Evolutionary conservation across 352 stramenopile genomes (phyloP), one percentile per base, ranked within the genome.

Genomic region (Phytophthora citrophthora): DNA sequence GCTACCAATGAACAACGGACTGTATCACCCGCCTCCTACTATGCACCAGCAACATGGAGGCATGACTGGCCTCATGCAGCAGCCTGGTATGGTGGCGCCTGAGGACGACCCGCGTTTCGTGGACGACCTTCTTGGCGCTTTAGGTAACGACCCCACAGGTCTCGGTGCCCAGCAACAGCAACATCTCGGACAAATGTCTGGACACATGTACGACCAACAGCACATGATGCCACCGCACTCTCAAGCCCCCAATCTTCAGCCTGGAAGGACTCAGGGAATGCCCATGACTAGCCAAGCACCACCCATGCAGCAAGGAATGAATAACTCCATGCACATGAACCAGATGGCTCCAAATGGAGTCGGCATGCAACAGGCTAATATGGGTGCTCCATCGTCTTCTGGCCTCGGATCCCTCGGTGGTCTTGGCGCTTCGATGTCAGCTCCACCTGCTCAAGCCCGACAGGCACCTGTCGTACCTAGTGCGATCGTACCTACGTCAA

Each of bases 101-200:
- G 81, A 89, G 45, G 79, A 89, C 61, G 79, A 92, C 68, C 72
- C 77, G 54, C 78, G 79, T 27, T 88, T 90, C 44, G 77, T 92
- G 12, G 83, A 92, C 43, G 83, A 92, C 44, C 81, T 92, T 38
- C 74, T 92, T 36, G 76, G 67, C 52, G 79, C 76, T 39, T 70
- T 92, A 18, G 79, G 76, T n/a, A 75, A 74, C 16, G 81, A 90
- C 60, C 62, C 66, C 10, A 68, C 90, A 7, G 77, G 77, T 20
- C 73, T 86, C n/a, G 71, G 72, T n/a, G 67, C 53, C 26, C 70
- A 79, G 27, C 81, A 90, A 64, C 67, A 74, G 15, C 68, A 76
- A 38, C 76, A 85, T 52, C 44, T 90, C 34, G 68, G 72, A 4
- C 78, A 86, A 46, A 83, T 89, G 56, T 73, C 70, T 26, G 71